These are phyloP conservation scores for Verticillium isaacii DNA, from an alignment of 2,329 filamentous ascomycete genomes.

Conservation along the genomic window DNA sequence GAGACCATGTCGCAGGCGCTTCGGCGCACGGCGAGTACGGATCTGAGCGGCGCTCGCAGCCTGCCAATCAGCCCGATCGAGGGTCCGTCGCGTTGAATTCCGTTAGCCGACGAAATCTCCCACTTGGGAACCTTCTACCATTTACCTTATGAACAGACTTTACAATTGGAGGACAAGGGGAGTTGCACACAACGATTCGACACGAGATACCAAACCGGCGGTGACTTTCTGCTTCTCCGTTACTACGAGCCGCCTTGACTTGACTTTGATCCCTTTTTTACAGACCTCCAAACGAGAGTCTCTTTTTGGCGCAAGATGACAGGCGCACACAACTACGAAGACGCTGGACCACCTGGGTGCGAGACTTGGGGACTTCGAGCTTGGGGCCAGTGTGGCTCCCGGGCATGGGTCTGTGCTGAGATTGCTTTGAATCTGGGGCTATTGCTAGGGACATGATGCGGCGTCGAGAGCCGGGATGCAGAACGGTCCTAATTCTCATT, in stretches of 20 bases:
- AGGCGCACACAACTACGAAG: neutral
- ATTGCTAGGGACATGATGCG: neutral
- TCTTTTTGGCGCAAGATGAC: neutral
- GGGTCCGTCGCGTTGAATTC: neutral
- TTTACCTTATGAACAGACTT: neutral
- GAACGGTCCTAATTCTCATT: neutral
- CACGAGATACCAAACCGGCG: neutral
- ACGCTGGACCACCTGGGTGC: neutral
- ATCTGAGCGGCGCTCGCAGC: conserved; percentile 58
- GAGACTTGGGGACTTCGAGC: neutral
- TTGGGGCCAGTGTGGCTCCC: neutral
- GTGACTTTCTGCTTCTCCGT: neutral
- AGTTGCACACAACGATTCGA: neutral
- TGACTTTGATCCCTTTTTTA: neutral
- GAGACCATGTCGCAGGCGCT: conserved; percentile 93
- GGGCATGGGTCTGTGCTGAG: neutral
- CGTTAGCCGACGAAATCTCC: neutral
- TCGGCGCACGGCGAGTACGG: conserved; percentile 77
- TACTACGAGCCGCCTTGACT: neutral
- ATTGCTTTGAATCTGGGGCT: neutral
- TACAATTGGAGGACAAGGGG: neutral
- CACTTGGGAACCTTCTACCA: neutral
- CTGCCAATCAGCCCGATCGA: conserved; percentile 55
- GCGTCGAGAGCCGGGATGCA: neutral
- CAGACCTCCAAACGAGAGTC: neutral